Evolutionary conservation across 176 grass and related monocot species (phyloP).

Genomic region (Thinopyrum elongatum): DNA sequence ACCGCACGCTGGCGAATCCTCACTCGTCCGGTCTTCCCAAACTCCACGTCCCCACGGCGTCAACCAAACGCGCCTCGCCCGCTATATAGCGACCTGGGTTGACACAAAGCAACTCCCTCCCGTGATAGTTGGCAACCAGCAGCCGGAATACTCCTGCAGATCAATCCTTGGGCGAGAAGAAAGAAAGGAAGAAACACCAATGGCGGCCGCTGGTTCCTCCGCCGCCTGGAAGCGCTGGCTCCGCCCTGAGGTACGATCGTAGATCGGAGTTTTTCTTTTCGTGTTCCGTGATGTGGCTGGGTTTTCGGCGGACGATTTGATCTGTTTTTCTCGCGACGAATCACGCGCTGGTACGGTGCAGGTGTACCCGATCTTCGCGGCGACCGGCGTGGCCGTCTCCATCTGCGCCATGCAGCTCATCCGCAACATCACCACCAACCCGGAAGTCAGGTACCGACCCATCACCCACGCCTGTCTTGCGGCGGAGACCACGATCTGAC

Average conservation of each 20-base stretch:
- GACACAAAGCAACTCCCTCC: neutral
- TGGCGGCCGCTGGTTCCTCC: neutral
- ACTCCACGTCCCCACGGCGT: neutral
- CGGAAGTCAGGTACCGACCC: slow-evolving; percentile 38
- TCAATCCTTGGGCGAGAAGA: neutral
- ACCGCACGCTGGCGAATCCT: neutral
- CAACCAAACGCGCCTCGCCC: neutral
- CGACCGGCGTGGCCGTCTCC: slow-evolving; percentile 36
- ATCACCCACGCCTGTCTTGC: no score
- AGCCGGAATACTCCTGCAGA: neutral
- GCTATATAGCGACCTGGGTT: neutral
- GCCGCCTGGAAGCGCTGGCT: slow-evolving; percentile 9
- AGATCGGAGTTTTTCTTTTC: neutral
- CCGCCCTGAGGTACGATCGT: neutral
- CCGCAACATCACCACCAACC: slow-evolving; percentile 64
- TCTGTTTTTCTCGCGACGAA: neutral
- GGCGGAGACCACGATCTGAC: neutral
- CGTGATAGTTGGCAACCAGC: neutral
- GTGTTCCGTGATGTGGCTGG: neutral
- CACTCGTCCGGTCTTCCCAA: neutral
- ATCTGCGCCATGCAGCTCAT: slow-evolving; percentile 49
- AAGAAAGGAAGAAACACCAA: neutral
- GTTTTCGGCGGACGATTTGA: neutral
- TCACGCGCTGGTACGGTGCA: neutral
- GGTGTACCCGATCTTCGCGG: slow-evolving; percentile 56